Conservation (phyloP, 2,329 filamentous ascomycete species). For the Colletotrichum lini region DNA sequence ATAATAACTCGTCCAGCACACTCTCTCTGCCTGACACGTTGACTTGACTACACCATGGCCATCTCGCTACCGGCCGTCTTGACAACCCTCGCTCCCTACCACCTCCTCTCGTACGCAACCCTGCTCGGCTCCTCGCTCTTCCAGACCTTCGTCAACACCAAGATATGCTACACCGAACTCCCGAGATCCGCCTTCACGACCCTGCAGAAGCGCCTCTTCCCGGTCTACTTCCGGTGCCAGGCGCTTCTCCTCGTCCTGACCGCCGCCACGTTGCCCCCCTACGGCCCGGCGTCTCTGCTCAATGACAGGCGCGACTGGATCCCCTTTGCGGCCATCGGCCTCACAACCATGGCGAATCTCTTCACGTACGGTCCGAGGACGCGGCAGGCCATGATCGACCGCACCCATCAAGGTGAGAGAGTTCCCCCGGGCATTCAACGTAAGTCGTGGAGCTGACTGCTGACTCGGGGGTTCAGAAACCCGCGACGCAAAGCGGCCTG, state of each 20-base stretch:
- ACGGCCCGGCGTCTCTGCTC: constrained; percentile 50
- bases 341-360: constrained; percentile 52
- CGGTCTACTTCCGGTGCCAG: constrained; percentile 57
- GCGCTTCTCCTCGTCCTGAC: constrained; percentile 52
- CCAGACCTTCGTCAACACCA: constrained; percentile 57
- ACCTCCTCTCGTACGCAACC: constrained; percentile 56
- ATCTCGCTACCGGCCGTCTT: neutral
- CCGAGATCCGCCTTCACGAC: constrained; percentile 54
- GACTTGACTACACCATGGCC: neutral
- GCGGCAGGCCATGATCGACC: constrained; percentile 49
- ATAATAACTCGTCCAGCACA: no score
- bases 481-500: constrained; percentile 40
- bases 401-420: constrained; percentile 50
- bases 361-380: constrained; percentile 56
- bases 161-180: constrained; percentile 52
- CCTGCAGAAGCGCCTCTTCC: constrained; percentile 58
- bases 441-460: neutral
- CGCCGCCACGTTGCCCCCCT: constrained; percentile 52
- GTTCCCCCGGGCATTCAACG: no score
- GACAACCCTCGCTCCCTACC: constrained; percentile 49
- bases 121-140: constrained; percentile 58
- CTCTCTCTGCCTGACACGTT: no score
- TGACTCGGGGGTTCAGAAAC: constrained; percentile 37
- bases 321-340: constrained; percentile 51
- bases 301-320: constrained; percentile 51